Evolutionary conservation across 2,329 filamentous ascomycete genomes (phyloP).

Genomic region (Aquanectria penicillioides): DNA sequence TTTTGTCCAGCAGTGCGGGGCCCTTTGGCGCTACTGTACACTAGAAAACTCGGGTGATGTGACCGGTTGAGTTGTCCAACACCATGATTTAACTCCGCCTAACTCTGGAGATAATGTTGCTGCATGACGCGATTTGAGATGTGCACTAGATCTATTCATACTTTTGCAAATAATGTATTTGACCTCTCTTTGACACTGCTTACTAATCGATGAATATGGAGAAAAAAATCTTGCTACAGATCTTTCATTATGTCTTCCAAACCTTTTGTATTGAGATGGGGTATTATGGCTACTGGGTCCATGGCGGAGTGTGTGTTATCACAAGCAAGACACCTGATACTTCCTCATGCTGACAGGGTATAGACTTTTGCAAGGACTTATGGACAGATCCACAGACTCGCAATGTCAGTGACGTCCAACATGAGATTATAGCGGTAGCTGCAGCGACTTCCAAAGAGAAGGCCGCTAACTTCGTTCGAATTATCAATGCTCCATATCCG

Average conservation of each 20-base stretch:
- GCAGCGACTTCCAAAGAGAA: background rate
- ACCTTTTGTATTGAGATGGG: background rate
- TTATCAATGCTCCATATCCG: background rate
- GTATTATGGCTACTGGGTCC: background rate
- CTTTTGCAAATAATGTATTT: too few species aligned
- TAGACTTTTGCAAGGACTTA: slow-evolving; percentile 1
- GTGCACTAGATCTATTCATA: too few species aligned
- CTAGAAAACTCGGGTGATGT: too few species aligned
- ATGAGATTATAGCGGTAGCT: background rate
- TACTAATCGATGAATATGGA: too few species aligned
- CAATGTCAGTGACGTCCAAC: background rate
- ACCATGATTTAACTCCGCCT: too few species aligned
- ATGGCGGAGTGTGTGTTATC: background rate
- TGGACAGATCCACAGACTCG: background rate
- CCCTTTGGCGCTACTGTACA: too few species aligned
- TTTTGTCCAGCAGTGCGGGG: too few species aligned
- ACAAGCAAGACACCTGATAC: background rate
- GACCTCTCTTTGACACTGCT: too few species aligned
- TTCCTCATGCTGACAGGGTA: background rate
- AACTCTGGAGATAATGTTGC: too few species aligned
- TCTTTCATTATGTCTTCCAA: background rate
- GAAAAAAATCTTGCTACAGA: too few species aligned
- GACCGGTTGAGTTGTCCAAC: too few species aligned
- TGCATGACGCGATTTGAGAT: too few species aligned
- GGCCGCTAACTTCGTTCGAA: background rate